phyloP scores from a whole-genome alignment of 2,329 filamentous ascomycete genomes.

The Harringtonia lauricola region DNA sequence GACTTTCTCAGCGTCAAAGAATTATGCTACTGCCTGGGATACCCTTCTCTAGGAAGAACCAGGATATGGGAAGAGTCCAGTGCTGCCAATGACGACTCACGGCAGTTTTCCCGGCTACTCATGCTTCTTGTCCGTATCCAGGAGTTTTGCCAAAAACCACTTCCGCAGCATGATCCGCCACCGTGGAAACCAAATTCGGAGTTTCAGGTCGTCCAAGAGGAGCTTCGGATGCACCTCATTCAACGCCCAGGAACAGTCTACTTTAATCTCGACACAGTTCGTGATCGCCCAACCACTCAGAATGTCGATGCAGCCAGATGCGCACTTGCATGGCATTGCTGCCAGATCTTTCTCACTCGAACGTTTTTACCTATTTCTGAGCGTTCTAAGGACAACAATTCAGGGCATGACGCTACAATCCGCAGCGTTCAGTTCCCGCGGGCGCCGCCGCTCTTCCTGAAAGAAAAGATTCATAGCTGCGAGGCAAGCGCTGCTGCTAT shows the following conservation, averaged over 20 bases:
- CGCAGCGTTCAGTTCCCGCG: not conserved
- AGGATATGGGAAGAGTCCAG: not conserved
- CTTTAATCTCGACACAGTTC: not conserved
- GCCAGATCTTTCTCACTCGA: not conserved
- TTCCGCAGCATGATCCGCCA: not conserved
- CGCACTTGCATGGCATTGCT: not conserved
- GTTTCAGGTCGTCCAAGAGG: not conserved
- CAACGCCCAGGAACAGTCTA: not conserved
- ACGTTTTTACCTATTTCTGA: not conserved
- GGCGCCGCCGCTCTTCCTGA: not conserved
- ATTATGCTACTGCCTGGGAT: not conserved
- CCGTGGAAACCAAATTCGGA: not conserved
- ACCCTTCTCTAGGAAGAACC: not conserved
- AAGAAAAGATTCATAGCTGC: not conserved
- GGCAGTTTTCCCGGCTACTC: not conserved
- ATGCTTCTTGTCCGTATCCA: not conserved
- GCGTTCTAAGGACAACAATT: not conserved
- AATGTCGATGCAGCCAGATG: not conserved
- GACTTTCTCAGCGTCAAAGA: not conserved
- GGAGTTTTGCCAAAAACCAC: not conserved
- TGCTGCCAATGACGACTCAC: not conserved
- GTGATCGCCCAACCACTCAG: not conserved
- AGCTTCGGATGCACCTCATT: not conserved
- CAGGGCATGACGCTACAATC: no score
- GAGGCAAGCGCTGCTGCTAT: not conserved